Percentiles rank a stretch among this genome's conserved stretches.
Conservation (phyloP, 306 rosid species). For the Cicer pinnatifidum region DNA sequence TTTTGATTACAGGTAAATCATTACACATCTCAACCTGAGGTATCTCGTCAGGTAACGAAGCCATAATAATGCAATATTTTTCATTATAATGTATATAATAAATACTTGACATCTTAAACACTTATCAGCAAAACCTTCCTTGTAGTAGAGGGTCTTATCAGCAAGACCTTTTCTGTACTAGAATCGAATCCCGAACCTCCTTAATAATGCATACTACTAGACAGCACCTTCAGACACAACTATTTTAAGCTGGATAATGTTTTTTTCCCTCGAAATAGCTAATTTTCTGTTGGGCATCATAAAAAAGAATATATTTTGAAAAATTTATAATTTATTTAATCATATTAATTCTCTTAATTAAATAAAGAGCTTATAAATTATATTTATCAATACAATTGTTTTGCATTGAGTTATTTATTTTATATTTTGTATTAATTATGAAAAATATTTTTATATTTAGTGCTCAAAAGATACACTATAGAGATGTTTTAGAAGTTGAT, state of each 20-base stretch:
- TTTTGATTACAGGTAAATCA: conserved; percentile 62
- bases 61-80: conserved; percentile 20
- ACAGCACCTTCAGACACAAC: no score
- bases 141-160: neutral
- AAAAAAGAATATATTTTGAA: conserved; percentile 17
- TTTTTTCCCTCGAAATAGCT: neutral
- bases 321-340: conserved; percentile 1
- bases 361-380: conserved; percentile 2
- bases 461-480: neutral
- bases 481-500: neutral
- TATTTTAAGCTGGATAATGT: no score
- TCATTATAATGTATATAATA: conserved; percentile 23
- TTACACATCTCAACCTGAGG: conserved; percentile 80
- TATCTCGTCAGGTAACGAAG: conserved; percentile 80
- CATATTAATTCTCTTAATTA: neutral
- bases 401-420: neutral
- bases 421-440: conserved; percentile 3
- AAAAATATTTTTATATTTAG: neutral
- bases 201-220: no score
- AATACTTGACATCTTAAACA: neutral
- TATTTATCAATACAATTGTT: conserved; percentile 12
- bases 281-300: conserved; percentile 9
- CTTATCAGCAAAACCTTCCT: conserved; percentile 1
- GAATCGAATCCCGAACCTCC: no score
- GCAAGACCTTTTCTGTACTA: no score